These are phyloP conservation scores for Mycena kentingensis DNA, from an alignment of 768 basidiomycete genomes.

Conservation along the genomic window DNA sequence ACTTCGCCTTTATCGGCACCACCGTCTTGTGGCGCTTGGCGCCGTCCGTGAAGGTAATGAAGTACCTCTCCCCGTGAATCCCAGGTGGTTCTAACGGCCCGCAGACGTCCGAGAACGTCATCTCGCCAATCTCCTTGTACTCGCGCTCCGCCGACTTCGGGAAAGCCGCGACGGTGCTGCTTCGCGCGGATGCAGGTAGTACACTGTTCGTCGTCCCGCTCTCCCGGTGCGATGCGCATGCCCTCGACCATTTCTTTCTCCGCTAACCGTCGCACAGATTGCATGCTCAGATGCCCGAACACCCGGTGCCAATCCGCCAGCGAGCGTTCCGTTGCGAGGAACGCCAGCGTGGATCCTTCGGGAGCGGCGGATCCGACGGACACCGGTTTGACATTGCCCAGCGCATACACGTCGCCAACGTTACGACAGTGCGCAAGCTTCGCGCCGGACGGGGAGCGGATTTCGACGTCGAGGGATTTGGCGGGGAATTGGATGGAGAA, in stretches of 20 bases:
- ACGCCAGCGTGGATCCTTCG: neutral
- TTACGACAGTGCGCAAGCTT: neutral
- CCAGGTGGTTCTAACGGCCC: constrained; percentile 29
- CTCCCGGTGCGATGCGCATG: constrained; percentile 14
- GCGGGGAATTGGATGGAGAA: constrained; percentile 1
- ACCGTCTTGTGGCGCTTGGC: constrained; percentile 4
- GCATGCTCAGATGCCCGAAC: constrained; percentile 24
- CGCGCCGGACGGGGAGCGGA: constrained; percentile 3
- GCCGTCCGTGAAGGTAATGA: constrained; percentile 32
- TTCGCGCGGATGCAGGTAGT: constrained; percentile 40
- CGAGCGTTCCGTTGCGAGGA: constrained; percentile 21
- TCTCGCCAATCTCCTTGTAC: constrained; percentile 22
- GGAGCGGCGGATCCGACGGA: neutral
- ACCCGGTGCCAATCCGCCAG: too few relatives aligned
- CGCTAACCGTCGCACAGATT: constrained; percentile 17
- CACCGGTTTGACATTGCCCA: too few relatives aligned
- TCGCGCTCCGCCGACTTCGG: constrained; percentile 23
- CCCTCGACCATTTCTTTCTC: constrained; percentile 22
- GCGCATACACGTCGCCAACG: neutral
- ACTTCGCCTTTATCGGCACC: too few relatives aligned
- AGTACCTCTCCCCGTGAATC: constrained; percentile 28
- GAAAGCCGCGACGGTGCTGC: constrained; percentile 31
- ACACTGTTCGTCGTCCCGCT: constrained; percentile 24
- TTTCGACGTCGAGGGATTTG: constrained; percentile 9
- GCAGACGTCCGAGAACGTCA: constrained; percentile 33